Evolutionary conservation across 768 basidiomycete species (phyloP).

Genomic region (Termitomyces sp.): DNA sequence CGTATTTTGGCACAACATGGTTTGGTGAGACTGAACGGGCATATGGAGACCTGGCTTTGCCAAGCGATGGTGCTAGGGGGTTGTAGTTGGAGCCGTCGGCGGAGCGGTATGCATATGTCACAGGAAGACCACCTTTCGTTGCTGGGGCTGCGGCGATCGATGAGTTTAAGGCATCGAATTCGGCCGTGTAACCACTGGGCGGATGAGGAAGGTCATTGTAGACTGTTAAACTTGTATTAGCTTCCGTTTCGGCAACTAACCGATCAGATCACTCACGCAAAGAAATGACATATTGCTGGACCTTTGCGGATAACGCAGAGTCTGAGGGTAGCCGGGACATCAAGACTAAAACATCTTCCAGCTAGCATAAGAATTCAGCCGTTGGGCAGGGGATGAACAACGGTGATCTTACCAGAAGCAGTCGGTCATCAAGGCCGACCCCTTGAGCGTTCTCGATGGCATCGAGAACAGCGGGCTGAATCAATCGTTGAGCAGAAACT

Average conservation of each 20-base stretch:
- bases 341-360: constrained; percentile 56
- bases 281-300: constrained; percentile 50
- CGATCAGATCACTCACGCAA: constrained; percentile 42
- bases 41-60: constrained; percentile 61
- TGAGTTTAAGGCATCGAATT: neutral
- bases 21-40: constrained; percentile 60
- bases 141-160: neutral
- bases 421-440: constrained; percentile 53
- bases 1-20: constrained; percentile 34
- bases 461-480: constrained; percentile 47
- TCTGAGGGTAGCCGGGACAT: constrained; percentile 49
- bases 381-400: neutral
- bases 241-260: constrained; percentile 9
- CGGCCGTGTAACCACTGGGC: constrained; percentile 47
- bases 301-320: constrained; percentile 24
- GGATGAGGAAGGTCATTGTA: constrained; percentile 83
- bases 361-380: constrained; percentile 33
- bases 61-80: constrained; percentile 48
- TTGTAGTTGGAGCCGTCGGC: constrained; percentile 64
- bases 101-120: constrained; percentile 51
- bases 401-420: constrained; percentile 45
- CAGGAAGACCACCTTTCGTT: constrained; percentile 3
- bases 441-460: constrained; percentile 36
- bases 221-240: constrained; percentile 33
- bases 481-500: neutral